Percentiles rank a stretch among this genome's conserved stretches.
Evolutionary conservation across 2,329 filamentous ascomycete genomes (phyloP).

Genomic region (Elsinoe ampelina): DNA sequence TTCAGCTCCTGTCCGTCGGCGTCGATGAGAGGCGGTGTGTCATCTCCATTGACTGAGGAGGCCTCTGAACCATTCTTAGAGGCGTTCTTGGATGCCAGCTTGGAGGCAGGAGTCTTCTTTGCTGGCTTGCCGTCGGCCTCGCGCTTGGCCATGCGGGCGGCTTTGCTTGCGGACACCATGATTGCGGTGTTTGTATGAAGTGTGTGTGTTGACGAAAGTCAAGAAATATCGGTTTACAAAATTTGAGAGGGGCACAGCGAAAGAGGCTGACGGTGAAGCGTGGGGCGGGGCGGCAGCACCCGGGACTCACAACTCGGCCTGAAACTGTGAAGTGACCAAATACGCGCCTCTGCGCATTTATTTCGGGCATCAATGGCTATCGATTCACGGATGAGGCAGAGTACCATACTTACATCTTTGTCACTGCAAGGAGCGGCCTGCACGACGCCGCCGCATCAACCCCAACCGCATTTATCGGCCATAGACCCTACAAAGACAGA

Average conservation of each 20-base stretch:
- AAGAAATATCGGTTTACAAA: conserved; percentile 5
- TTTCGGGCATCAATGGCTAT: too few species aligned
- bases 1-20: conserved; percentile 48
- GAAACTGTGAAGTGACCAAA: background rate
- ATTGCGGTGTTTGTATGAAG: conserved; percentile 19
- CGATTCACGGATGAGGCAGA: too few species aligned
- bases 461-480: too few species aligned
- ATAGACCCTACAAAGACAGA: too few species aligned
- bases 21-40: conserved; percentile 52
- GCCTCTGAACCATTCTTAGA: conserved; percentile 54
- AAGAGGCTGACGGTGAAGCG: conserved; percentile 4
- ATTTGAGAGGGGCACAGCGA: conserved; percentile 1
- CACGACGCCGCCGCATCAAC: too few species aligned
- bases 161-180: conserved; percentile 62
- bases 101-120: conserved; percentile 66
- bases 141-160: conserved; percentile 57
- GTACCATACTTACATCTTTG: too few species aligned
- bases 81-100: conserved; percentile 56
- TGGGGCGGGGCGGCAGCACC: background rate
- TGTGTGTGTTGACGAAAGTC: background rate
- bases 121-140: conserved; percentile 61
- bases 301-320: background rate
- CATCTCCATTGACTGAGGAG: conserved; percentile 62
- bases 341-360: too few species aligned
- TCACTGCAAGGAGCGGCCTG: too few species aligned